Conservation (phyloP, 495 filamentous ascomycete species). For the Penicillium psychrofluorescens region DNA sequence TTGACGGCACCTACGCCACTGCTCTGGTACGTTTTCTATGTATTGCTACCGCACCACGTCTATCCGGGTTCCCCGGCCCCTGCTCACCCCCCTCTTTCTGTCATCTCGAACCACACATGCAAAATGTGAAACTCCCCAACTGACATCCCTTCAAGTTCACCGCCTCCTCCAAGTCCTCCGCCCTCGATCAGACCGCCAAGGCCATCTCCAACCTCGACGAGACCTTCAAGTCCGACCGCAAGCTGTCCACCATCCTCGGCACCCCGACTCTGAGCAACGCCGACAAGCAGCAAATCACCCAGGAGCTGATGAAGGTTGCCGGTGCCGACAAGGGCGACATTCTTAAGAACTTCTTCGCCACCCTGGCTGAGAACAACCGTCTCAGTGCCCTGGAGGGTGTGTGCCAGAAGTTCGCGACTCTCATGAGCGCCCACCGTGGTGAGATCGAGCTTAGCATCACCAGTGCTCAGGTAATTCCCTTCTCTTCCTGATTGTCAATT, state of each 20-base stretch:
- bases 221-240: constrained; percentile 70
- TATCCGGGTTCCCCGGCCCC: constrained; percentile 12
- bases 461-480: constrained; percentile 63
- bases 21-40: constrained; percentile 65
- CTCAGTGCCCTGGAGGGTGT: constrained; percentile 74
- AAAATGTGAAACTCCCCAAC: neutral
- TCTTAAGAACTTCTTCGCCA: constrained; percentile 85
- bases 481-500: neutral
- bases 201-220: constrained; percentile 62
- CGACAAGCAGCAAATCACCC: constrained; percentile 79
- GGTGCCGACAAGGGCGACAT: constrained; percentile 67
- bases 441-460: constrained; percentile 91
- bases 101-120: constrained; percentile 3
- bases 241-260: constrained; percentile 65
- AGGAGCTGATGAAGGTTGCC: constrained; percentile 73
- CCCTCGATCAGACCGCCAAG: constrained; percentile 75
- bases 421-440: constrained; percentile 84
- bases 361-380: constrained; percentile 93
- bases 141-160: constrained; percentile 61
- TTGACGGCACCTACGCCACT: constrained; percentile 97
- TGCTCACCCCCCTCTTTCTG: constrained; percentile 11
- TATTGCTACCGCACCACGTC: too few relatives aligned
- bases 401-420: constrained; percentile 74
- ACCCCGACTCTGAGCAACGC: constrained; percentile 68
- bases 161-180: constrained; percentile 76